Evolutionary conservation across 306 rosid genomes (phyloP).

Genomic region (Astragalus glycyphyllos): DNA sequence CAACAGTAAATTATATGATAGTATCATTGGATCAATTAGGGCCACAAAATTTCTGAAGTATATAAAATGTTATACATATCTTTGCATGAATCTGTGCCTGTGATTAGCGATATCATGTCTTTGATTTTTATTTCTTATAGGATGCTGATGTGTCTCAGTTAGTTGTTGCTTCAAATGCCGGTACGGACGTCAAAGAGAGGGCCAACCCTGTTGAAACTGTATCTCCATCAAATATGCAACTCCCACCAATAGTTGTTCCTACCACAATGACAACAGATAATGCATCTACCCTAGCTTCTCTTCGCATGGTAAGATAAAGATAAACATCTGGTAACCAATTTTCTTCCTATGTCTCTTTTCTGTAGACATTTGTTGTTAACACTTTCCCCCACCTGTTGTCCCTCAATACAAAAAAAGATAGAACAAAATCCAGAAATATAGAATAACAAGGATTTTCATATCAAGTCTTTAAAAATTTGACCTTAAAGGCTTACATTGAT

Average conservation of each 20-base stretch:
- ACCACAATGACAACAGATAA: conserved; percentile 57
- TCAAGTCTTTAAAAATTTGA: conserved; percentile 4
- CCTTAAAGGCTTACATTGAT: neutral
- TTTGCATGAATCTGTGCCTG: conserved; percentile 2
- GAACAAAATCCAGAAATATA: neutral
- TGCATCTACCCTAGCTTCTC: conserved; percentile 79
- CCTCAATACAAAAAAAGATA: neutral
- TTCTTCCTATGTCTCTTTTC: conserved; percentile 4
- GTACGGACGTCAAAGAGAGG: conserved; percentile 63
- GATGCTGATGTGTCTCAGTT: conserved; percentile 65
- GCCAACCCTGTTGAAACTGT: conserved; percentile 60
- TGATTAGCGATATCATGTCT: conserved; percentile 28
- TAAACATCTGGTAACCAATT: conserved; percentile 2
- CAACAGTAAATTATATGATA: neutral
- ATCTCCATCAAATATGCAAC: conserved; percentile 60
- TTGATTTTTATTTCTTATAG: conserved; percentile 56
- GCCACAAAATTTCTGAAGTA: conserved; percentile 10
- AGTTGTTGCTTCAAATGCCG: conserved; percentile 60
- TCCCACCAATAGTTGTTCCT: conserved; percentile 54
- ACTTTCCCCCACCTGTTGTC: conserved; percentile 14
- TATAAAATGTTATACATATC: conserved; percentile 16
- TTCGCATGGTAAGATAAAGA: conserved; percentile 76
- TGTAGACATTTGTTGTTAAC: neutral
- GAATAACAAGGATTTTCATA: conserved; percentile 13
- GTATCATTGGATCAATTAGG: conserved; percentile 35